Conservation (phyloP, 2,329 filamentous ascomycete species). For the Leptographium flavum region DNA sequence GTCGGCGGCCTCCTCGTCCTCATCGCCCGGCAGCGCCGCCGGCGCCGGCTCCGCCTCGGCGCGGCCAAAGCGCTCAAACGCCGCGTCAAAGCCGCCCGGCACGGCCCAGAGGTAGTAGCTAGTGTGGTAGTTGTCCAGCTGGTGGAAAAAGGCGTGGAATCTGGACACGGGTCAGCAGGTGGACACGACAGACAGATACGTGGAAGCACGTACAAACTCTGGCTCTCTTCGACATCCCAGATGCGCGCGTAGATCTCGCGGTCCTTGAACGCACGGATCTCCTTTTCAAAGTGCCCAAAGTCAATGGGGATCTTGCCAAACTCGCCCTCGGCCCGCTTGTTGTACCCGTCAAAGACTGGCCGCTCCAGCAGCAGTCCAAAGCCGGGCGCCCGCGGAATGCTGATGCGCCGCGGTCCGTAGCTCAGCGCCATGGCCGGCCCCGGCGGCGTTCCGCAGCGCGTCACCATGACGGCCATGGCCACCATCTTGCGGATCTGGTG, state of each 20-base stretch:
- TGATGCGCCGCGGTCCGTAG: slow-evolving; percentile 58
- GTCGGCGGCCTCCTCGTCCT: slow-evolving; percentile 34
- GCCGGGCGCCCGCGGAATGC: slow-evolving; percentile 87
- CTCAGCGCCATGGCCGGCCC: slow-evolving; percentile 57
- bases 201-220: slow-evolving; percentile 42
- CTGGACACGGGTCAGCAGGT: slow-evolving; percentile 22
- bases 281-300: slow-evolving; percentile 62
- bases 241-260: slow-evolving; percentile 84
- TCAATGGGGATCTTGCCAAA: slow-evolving; percentile 56
- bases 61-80: slow-evolving; percentile 31
- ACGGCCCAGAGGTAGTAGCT: slow-evolving; percentile 65
- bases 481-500: slow-evolving; percentile 99
- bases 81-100: slow-evolving; percentile 50
- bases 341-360: slow-evolving; percentile 85
- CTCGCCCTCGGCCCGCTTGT: slow-evolving; percentile 51
- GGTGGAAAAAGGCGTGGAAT: slow-evolving; percentile 66
- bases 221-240: slow-evolving; percentile 76
- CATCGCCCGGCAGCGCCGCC: slow-evolving; percentile 28
- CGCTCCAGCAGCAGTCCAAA: slow-evolving; percentile 78
- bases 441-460: slow-evolving; percentile 70
- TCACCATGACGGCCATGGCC: slow-evolving; percentile 72
- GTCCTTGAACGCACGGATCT: slow-evolving; percentile 83
- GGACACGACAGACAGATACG: neutral
- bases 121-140: slow-evolving; percentile 59
- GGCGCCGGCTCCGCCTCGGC: slow-evolving; percentile 25